These are phyloP conservation scores for Ganoderma multipileum DNA, from an alignment of 1,284 basidiomycete species.

Conservation along the genomic window DNA sequence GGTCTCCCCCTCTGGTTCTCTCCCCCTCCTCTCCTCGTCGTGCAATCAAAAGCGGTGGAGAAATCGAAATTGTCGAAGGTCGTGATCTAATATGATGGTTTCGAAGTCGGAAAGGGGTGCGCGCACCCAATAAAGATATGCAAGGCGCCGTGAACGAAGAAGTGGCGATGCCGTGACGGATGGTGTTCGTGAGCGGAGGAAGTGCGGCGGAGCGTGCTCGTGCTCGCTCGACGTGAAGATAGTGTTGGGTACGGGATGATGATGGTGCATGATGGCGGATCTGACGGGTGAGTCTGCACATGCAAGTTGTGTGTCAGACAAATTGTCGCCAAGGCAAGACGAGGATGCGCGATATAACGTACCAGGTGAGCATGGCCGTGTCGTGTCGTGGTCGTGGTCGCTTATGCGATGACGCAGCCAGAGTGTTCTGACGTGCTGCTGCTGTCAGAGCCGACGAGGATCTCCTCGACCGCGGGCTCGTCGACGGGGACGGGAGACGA, in stretches of 20 bases:
- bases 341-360: background rate
- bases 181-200: background rate
- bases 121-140: constrained; percentile 20
- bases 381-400: background rate
- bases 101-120: constrained; percentile 6
- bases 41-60: background rate
- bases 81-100: constrained; percentile 10
- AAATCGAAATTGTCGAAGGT: background rate
- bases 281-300: background rate
- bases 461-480: constrained; percentile 25
- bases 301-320: background rate
- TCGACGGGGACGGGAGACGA: constrained; percentile 27
- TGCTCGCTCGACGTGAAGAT: constrained; percentile 16
- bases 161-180: constrained; percentile 19
- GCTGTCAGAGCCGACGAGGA: constrained; percentile 26
- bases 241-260: background rate
- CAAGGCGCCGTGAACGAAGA: constrained; percentile 24
- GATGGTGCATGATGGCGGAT: background rate
- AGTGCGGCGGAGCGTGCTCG: background rate
- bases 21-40: background rate
- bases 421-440: constrained; percentile 10
- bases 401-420: constrained; percentile 26
- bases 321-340: background rate
- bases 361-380: constrained; percentile 10
- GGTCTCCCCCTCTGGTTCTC: too few species aligned